Base-by-base conservation (phyloP, 148 eudicot genomes). In the Chenopodium suecicum region DNA sequence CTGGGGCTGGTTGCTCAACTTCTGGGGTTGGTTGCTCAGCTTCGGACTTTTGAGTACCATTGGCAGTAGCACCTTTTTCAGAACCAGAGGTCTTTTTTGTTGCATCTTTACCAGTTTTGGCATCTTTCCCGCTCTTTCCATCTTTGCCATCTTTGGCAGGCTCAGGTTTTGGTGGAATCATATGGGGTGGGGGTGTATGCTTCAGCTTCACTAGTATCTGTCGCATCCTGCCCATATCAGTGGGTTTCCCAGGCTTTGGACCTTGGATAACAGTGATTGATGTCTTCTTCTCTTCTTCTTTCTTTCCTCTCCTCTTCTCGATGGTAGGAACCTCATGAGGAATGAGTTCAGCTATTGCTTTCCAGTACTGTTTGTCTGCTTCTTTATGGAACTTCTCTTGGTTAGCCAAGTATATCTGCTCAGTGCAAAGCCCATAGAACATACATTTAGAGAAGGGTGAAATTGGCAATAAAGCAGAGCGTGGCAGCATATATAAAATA, bases 171-270 rank as follows among this genome's bases (percentile, higher is more conserved):
- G 92, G 94, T 17, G 97, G 92, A 29, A 88, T 76, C 99, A 95
- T 95, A 86, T 95, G 99, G 82, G 99, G 91, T 54, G 99, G 99
- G 23, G 99, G 99, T 22, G 89, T 86, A 83, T 93, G 94, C 91
- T 95, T 95, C 79, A 95, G 87, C 87, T 95, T 95, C 81, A 91
- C 84, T 54, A 92, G 81, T 74, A 95, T 84, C 29, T 92, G 94
- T 73, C 98, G 90, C 98, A 95, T 80, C 83, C 99, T 92, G 23
- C 98, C 86, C 71, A 95, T 93, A 83, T 95, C 99, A 1, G 99
- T 95, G 16, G 99, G 99, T 84, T 95, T 95, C 54, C 99, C 99
- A 11, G 99, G 99, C 84, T 93, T 95, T 16, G 99, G 99, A 62
- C 99, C 99, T 79, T 95, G 99, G 69, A 95, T 64, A 74, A 95